These are phyloP conservation scores for Saposhnikovia divaricata DNA, from an alignment of 129 eudicot genomes.

Conservation along the genomic window DNA sequence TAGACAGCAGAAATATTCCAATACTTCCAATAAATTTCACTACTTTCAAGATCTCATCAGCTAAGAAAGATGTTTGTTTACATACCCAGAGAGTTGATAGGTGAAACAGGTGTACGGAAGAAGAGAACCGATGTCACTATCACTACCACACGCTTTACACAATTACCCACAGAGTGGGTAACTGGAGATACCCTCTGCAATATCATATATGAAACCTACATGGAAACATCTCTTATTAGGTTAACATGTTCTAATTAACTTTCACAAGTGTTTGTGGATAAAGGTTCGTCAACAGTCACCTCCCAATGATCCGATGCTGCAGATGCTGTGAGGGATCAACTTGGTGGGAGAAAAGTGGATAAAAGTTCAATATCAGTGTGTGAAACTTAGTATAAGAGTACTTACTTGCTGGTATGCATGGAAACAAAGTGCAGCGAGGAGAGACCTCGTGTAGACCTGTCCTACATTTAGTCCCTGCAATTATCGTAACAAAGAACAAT, in stretches of 20 bases:
- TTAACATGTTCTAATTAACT: not conserved
- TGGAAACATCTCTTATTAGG: conserved; percentile 19
- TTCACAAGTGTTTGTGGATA: not conserved
- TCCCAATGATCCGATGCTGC: not conserved
- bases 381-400: not conserved
- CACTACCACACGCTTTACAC: conserved; percentile 97
- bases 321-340: not conserved
- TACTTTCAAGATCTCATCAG: not conserved
- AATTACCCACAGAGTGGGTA: conserved; percentile 95
- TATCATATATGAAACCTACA: conserved; percentile 98
- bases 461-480: conserved; percentile 70
- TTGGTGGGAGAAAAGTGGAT: not conserved
- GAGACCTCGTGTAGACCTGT: conserved; percentile 69
- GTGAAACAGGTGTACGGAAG: conserved; percentile 94
- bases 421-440: conserved; percentile 91
- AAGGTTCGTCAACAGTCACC: not conserved
- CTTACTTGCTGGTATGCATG: conserved; percentile 99
- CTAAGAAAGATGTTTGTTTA: not conserved
- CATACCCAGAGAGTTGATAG: conserved; percentile 80
- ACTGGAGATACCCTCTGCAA: conserved; percentile 97
- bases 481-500: not conserved
- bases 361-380: not conserved
- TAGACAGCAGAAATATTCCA: not conserved
- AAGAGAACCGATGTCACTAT: conserved; percentile 87
- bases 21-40: not conserved